A percentile compares a stretch with the other conserved stretches of the same genome.
Evolutionary conservation across 441 rosid genomes (phyloP).

Genomic region (Cnidoscolus chayamansa): DNA sequence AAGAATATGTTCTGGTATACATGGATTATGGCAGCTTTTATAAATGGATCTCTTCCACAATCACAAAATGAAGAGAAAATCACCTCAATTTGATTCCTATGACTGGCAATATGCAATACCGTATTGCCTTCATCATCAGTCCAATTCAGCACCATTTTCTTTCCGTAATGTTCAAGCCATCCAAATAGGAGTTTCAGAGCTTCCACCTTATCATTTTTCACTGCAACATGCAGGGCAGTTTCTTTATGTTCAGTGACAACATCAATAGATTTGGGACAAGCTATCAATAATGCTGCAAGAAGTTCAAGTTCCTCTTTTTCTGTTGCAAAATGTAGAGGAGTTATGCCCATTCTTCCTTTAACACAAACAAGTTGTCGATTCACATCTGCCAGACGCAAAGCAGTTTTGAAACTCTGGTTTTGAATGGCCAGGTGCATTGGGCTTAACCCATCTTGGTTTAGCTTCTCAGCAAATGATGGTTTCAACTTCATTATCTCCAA

Average conservation of each 20-base stretch:
- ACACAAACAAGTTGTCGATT: conserved; percentile 27
- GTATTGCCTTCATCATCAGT: background rate
- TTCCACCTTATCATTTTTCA: background rate
- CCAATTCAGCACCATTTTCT: background rate
- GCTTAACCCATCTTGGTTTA: conserved; percentile 13
- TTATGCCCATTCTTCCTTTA: conserved; percentile 29
- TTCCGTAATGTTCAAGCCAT: background rate
- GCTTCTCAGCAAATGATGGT: conserved; percentile 26
- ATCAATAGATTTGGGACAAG: conserved; percentile 27
- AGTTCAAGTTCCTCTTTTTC: conserved; percentile 22
- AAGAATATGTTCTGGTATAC: too few relatives aligned
- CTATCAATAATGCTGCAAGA: conserved; percentile 19
- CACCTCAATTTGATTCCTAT: background rate
- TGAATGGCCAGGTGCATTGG: conserved; percentile 14
- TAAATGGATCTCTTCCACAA: too few relatives aligned
- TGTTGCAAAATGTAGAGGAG: conserved; percentile 28
- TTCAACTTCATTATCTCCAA: conserved; percentile 28
- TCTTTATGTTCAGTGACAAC: conserved; percentile 26
- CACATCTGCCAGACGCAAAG: conserved; percentile 8
- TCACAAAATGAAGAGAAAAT: background rate
- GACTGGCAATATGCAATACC: conserved; percentile 4
- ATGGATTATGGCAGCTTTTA: too few relatives aligned
- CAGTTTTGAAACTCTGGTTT: background rate
- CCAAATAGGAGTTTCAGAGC: background rate
- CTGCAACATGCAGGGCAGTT: conserved; percentile 29